A percentile compares a stretch with the other conserved stretches of the same genome.
Evolutionary conservation across 2,329 filamentous ascomycete genomes (phyloP).

Genomic region (Penicillium rolfsii): DNA sequence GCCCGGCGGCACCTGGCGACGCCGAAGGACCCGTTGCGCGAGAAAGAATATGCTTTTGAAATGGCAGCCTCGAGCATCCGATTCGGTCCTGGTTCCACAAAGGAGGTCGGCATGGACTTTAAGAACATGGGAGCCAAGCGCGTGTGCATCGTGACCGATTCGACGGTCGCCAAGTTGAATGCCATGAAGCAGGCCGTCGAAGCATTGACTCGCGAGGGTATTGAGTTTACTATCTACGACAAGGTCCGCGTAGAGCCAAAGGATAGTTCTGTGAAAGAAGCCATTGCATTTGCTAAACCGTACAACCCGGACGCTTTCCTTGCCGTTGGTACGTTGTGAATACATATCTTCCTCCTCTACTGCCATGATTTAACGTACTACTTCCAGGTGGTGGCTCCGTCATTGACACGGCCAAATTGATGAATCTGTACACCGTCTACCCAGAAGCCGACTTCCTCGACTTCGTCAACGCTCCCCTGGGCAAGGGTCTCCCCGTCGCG

Average conservation of each 20-base stretch:
- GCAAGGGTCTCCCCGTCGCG: constrained; percentile 77
- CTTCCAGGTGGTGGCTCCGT: constrained; percentile 73
- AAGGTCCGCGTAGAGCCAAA: constrained; percentile 87
- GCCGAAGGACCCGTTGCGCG: constrained; percentile 68
- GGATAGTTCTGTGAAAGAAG: constrained; percentile 88
- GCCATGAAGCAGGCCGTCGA: constrained; percentile 90
- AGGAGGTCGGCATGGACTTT: constrained; percentile 97
- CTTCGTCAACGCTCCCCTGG: constrained; percentile 94
- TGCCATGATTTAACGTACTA: not conserved
- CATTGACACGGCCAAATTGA: constrained; percentile 97
- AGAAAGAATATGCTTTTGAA: constrained; percentile 98
- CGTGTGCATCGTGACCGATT: constrained; percentile 90
- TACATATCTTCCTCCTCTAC: not conserved
- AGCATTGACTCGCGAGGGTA: constrained; percentile 74
- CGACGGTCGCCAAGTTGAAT: constrained; percentile 76
- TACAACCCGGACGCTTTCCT: constrained; percentile 86
- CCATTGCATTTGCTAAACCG: constrained; percentile 82
- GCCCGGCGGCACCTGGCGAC: constrained; percentile 70
- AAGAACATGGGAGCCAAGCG: constrained; percentile 84
- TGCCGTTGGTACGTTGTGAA: constrained; percentile 67
- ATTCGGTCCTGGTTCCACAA: constrained; percentile 89
- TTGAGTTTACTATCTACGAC: constrained; percentile 80
- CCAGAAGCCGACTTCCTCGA: constrained; percentile 93
- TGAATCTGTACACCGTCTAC: constrained; percentile 93
- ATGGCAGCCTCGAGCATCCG: constrained; percentile 96